Conservation (phyloP, 2,329 filamentous ascomycete genomes). For the Fusarium virguliforme region DNA sequence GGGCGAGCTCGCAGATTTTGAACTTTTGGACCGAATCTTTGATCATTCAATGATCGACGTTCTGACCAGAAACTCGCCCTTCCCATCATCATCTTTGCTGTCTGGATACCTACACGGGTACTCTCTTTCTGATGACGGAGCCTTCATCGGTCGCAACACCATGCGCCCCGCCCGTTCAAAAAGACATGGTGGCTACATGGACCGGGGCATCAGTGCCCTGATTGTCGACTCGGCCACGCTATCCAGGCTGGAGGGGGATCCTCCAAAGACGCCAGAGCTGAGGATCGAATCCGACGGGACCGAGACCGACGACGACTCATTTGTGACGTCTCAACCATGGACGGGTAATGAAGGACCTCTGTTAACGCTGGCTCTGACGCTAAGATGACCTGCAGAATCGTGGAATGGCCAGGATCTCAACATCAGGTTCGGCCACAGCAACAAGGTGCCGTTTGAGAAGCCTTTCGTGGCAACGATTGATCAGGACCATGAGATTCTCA, state of each 20-base stretch:
- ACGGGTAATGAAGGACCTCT: background rate
- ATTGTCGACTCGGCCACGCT: conserved; percentile 8
- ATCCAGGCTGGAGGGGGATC: conserved; percentile 4
- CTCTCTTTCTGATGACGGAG: conserved; percentile 2
- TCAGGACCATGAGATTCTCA: background rate
- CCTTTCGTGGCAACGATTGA: background rate
- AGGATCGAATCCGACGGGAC: background rate
- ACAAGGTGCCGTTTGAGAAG: background rate
- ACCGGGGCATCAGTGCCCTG: conserved; percentile 2
- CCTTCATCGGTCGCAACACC: conserved; percentile 6
- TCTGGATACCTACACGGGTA: background rate
- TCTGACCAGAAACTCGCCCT: background rate
- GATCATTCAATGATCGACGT: background rate
- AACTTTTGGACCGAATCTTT: background rate
- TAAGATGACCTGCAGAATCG: conserved; percentile 7
- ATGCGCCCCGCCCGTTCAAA: conserved; percentile 9
- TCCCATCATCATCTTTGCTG: background rate
- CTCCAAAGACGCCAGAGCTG: conserved; percentile 6
- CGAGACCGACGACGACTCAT: conserved; percentile 6
- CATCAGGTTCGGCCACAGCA: background rate
- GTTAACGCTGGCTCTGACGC: background rate
- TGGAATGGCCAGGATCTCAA: conserved; percentile 12
- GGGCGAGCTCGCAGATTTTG: background rate
- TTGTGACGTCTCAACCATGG: conserved; percentile 2
- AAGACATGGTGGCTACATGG: conserved; percentile 9